Conservation (phyloP, 495 filamentous ascomycete species). For the Apiosordaria backusii region DNA sequence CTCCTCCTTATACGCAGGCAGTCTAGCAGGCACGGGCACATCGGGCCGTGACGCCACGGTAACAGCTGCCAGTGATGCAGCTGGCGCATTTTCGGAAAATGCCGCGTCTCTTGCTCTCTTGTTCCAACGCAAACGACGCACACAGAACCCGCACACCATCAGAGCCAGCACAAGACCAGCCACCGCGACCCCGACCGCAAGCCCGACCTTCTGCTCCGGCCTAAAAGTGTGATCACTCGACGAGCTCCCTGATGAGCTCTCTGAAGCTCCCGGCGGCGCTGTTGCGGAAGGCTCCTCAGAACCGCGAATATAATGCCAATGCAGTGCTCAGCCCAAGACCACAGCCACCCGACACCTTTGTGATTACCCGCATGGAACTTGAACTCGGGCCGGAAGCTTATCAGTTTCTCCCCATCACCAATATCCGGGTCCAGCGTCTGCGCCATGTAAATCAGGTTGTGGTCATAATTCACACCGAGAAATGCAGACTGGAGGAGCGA, state of each 20-base stretch:
- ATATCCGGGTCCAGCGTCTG: constrained; percentile 7
- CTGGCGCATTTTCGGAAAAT: not conserved
- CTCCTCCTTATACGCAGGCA: not conserved
- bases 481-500: constrained; percentile 14
- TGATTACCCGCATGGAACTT: not conserved
- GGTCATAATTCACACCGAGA: constrained; percentile 10
- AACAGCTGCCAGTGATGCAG: not conserved
- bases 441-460: not conserved
- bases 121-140: not conserved
- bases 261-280: not conserved
- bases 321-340: not conserved
- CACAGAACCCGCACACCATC: not conserved
- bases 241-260: not conserved
- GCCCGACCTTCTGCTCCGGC: no score
- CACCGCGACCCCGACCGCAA: not conserved
- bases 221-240: not conserved
- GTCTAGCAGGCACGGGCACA: not conserved
- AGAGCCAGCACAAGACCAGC: not conserved
- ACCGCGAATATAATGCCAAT: not conserved
- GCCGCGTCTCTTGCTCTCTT: not conserved
- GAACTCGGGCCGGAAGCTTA: not conserved
- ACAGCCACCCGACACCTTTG: not conserved
- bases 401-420: not conserved
- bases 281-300: no score
- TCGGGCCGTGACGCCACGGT: no score